A percentile compares a stretch with the other conserved stretches of the same genome.
Conservation (phyloP, 2,329 filamentous ascomycete species). For the Ceratocystis cacaofunesta region DNA sequence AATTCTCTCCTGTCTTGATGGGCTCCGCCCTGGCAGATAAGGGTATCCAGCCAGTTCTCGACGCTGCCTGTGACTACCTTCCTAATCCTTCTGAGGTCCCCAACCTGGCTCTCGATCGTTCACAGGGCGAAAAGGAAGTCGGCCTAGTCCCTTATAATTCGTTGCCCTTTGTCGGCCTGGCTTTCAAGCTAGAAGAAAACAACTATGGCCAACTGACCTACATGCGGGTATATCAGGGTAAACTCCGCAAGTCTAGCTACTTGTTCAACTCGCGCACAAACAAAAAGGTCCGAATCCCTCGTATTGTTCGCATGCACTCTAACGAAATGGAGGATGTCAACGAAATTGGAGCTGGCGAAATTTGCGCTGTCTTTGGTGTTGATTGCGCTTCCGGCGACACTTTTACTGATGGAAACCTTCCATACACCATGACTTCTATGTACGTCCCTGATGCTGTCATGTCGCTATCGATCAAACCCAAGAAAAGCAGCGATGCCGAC, state of each 20-base stretch:
- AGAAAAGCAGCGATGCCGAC: constrained; percentile 76
- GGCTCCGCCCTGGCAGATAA: constrained; percentile 91
- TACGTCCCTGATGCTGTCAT: constrained; percentile 96
- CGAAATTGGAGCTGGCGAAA: constrained; percentile 90
- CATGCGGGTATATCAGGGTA: constrained; percentile 94
- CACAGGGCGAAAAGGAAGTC: constrained; percentile 62
- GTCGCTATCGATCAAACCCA: constrained; percentile 92
- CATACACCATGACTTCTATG: constrained; percentile 96
- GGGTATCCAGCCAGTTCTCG: constrained; percentile 88
- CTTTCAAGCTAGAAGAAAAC: constrained; percentile 98
- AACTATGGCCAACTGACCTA: constrained; percentile 98
- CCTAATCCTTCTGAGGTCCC: constrained; percentile 81
- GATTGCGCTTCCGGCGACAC: constrained; percentile 97
- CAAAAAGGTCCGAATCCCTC: constrained; percentile 91
- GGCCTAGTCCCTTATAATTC: constrained; percentile 87
- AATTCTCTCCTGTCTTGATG: constrained; percentile 94
- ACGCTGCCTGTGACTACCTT: constrained; percentile 89
- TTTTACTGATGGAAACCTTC: constrained; percentile 84
- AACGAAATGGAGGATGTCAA: constrained; percentile 97
- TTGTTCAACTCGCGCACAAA: constrained; percentile 87
- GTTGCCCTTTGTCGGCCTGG: constrained; percentile 83
- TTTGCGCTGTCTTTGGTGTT: constrained; percentile 95
- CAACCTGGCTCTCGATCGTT: constrained; percentile 77
- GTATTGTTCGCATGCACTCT: constrained; percentile 98
- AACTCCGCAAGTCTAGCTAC: constrained; percentile 71